Evolutionary conservation across 371 early-diverging fungal species (phyloP).

Genomic region (Mucor circinelloides): DNA sequence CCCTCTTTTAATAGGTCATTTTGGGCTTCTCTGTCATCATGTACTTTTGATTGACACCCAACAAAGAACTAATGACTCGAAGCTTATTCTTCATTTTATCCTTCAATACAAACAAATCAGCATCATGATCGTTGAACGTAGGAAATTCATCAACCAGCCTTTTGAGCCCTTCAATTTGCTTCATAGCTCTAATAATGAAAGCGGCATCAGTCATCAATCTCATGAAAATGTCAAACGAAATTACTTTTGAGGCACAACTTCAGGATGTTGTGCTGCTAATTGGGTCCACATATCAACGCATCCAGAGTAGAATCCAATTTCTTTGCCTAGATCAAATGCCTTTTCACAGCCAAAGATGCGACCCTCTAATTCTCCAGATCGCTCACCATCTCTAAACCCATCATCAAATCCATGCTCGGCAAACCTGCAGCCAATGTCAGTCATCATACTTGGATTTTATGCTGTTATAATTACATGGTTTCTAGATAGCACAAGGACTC

Average conservation of each 20-base stretch:
- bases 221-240: not conserved
- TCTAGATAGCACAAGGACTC: constrained; percentile 64
- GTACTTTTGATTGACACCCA: constrained; percentile 55
- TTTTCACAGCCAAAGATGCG: constrained; percentile 74
- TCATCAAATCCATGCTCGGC: constrained; percentile 69
- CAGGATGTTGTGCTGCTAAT: constrained; percentile 37
- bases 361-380: constrained; percentile 69
- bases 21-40: constrained; percentile 26
- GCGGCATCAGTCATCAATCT: not conserved
- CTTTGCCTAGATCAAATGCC: constrained; percentile 70
- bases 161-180: constrained; percentile 52
- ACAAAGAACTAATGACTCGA: constrained; percentile 56
- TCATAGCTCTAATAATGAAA: constrained; percentile 33
- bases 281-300: constrained; percentile 67
- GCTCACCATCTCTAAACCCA: constrained; percentile 66
- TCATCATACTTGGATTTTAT: not conserved
- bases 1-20: constrained; percentile 33
- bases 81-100: constrained; percentile 67
- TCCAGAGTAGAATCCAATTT: constrained; percentile 76
- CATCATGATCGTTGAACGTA: constrained; percentile 55
- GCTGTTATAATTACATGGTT: constrained; percentile 50
- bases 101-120: constrained; percentile 56
- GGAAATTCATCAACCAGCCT: constrained; percentile 58
- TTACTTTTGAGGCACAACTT: constrained; percentile 51
- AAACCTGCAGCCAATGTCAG: constrained; percentile 50